Evolutionary conservation across 306 rosid genomes (phyloP).

Genomic region (Elaeagnus macrophylla): DNA sequence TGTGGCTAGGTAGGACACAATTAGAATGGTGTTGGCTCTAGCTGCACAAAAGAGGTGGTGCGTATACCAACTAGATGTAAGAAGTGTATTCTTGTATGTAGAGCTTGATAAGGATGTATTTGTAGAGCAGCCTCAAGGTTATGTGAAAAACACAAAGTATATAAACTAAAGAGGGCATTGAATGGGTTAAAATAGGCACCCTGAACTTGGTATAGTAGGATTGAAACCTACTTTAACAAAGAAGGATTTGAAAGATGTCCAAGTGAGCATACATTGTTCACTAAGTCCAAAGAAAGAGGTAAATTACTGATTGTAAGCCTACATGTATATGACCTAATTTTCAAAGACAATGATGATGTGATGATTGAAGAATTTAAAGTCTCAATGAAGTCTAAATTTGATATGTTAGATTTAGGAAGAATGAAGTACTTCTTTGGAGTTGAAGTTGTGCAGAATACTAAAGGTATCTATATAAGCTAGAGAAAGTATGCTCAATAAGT

Average conservation of each 20-base stretch:
- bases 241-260: neutral
- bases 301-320: neutral
- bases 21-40: neutral
- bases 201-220: neutral
- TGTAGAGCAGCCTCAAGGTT: neutral
- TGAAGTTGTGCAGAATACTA: neutral
- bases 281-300: neutral
- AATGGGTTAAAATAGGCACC: neutral
- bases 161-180: neutral
- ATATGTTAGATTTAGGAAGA: neutral
- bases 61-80: neutral
- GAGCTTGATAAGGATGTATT: neutral
- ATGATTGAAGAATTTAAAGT: no score
- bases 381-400: neutral
- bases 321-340: conserved; percentile 1
- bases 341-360: neutral
- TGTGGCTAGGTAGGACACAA: neutral
- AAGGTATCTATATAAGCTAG: neutral
- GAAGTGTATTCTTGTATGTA: neutral
- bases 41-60: neutral
- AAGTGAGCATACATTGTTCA: neutral
- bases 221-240: neutral
- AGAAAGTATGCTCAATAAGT: neutral
- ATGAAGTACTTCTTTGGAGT: neutral
- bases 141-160: neutral